A percentile compares a stretch with the other conserved stretches of the same genome.
Conservation (phyloP, 495 filamentous ascomycete genomes). For the Penicillium lividum region DNA sequence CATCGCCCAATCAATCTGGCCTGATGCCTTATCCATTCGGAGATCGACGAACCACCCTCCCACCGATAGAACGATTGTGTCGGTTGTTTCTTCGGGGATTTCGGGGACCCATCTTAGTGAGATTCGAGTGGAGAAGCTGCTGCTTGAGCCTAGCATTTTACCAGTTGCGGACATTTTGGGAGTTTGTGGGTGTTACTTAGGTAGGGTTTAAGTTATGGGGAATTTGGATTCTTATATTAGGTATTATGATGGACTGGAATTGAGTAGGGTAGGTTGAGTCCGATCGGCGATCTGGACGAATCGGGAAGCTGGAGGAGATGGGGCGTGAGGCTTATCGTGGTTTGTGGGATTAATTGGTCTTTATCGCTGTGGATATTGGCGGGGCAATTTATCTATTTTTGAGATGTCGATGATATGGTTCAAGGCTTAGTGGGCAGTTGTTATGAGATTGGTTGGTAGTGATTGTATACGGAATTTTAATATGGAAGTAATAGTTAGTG, state of each 20-base stretch:
- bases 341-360: background rate
- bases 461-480: too few species aligned
- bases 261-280: background rate
- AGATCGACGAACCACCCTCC: constrained; percentile 20
- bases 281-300: constrained; percentile 13
- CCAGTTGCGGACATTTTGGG: constrained; percentile 16
- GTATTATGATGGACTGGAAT: background rate
- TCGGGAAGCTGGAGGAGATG: constrained; percentile 22
- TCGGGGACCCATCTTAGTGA: constrained; percentile 24
- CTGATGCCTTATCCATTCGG: constrained; percentile 21
- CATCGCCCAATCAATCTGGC: constrained; percentile 28
- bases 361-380: background rate
- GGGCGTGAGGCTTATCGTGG: constrained; percentile 1
- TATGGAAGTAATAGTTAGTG: too few species aligned
- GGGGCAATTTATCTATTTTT: background rate
- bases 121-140: constrained; percentile 15
- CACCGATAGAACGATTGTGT: constrained; percentile 21
- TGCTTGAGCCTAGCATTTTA: constrained; percentile 9
- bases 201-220: background rate
- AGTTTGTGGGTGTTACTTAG: background rate
- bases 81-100: constrained; percentile 16
- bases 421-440: too few species aligned
- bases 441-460: too few species aligned
- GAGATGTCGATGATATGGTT: too few species aligned
- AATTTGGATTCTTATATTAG: background rate